Base-by-base conservation (phyloP, 2,329 filamentous ascomycete species). In the Podosphaera fusca region DNA sequence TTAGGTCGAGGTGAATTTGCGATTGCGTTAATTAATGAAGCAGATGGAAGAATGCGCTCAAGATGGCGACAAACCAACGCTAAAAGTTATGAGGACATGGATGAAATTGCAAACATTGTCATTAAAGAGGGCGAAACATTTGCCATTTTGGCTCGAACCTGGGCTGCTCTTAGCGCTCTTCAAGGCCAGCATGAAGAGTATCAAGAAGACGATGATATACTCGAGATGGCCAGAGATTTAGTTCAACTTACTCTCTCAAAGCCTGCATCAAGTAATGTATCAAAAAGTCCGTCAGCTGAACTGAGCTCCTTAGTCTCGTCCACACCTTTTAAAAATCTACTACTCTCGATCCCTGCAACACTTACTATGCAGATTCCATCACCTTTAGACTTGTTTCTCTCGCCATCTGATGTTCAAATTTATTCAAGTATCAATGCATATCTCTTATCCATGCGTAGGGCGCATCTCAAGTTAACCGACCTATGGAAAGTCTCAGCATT, bases 371-470 rank as follows among this genome's bases (percentile, higher is more conserved):
- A 82, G 45, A 80, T 94, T 7, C 78, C 78, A 2, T 82, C 85
- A 1, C 89, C 92, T 0, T 70, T 96, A 4, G 89, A 96, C 66
- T 77, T 98, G 35, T 94, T 96, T 64, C 78, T 96, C 34, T 81
- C 85, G 9, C 73, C 78, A 3, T 74, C 81, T 0, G 89, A 96
- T 64, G 71, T 94, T 9, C 77, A 84, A 54, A 78, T 79, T 0
- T 98, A 96, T 69, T 85, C 87, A 0, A 76, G 76, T n/a, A 82
- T 95, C 60, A 88, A 94, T 67, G 78, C 87, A 1, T 96, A 95
- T 63, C 77, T 98, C 0, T 72, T 95, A 8, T 85, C 87, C 0
- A 81, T 96, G 60, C 83, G 87, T 56, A 80, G 89, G 58, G 86
- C 88, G 2, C 88, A 95, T 66, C 79, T 95, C 14, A 83, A 85